Conservation (phyloP, 1,284 basidiomycete species). For the Rhodotorula sp. region DNA sequence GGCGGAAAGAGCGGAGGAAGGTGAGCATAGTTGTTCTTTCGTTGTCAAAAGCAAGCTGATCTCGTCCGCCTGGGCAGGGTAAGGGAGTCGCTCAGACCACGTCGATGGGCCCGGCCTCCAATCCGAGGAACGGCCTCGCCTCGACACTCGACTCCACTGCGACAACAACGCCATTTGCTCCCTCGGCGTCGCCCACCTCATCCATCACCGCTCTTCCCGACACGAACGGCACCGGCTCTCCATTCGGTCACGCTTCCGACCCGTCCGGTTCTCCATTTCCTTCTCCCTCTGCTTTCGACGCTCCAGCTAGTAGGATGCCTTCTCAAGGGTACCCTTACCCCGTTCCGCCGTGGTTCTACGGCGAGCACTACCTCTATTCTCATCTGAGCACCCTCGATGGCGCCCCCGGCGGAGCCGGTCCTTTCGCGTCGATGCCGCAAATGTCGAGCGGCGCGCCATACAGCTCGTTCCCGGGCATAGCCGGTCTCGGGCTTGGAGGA, state of each 20-base stretch:
- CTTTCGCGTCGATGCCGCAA: neutral
- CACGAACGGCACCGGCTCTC: neutral
- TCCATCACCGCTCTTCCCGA: neutral
- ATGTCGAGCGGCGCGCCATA: no score
- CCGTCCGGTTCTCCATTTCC: neutral
- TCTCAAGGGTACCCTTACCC: neutral
- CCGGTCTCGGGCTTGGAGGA: no score
- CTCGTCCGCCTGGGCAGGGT: neutral
- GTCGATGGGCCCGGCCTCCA: no score
- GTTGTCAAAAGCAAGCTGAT: neutral
- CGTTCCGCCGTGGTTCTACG: constrained; percentile 23
- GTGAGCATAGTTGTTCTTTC: neutral
- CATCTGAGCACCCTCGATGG: constrained; percentile 11
- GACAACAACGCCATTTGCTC: neutral
- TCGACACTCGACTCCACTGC: neutral
- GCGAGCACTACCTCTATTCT: constrained; percentile 19
- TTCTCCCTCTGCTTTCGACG: neutral
- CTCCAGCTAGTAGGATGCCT: neutral
- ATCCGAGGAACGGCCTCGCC: neutral
- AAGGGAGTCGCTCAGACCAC: neutral
- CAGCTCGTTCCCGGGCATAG: neutral
- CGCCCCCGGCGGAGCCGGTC: neutral
- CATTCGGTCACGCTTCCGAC: neutral
- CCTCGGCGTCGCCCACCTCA: no score
- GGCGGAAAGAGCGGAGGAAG: constrained; percentile 16